Evolutionary conservation across 23 red algal genomes (phyloP).

Genomic region (Gracilariopsis chorda): DNA sequence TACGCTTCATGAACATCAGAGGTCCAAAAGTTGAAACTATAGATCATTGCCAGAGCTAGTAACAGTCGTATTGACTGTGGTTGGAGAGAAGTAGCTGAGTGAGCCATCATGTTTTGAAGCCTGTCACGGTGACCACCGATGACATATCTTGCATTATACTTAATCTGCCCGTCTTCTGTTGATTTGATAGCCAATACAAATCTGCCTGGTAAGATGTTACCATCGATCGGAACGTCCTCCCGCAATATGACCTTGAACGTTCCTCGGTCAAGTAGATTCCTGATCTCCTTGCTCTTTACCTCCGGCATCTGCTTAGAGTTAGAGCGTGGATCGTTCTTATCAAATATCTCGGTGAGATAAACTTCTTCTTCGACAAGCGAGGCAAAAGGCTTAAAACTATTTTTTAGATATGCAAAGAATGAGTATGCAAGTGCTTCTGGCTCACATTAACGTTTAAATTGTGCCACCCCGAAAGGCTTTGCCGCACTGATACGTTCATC

Average conservation of each 20-base stretch:
- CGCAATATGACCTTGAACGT: background rate
- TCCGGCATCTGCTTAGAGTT: background rate
- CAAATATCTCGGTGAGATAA: slow-evolving; percentile 11
- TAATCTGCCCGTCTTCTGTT: background rate
- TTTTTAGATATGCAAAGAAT: background rate
- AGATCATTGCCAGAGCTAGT: background rate
- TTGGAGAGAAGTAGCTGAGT: background rate
- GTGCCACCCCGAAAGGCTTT: background rate
- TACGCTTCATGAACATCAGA: slow-evolving; percentile 19
- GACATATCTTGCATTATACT: slow-evolving; percentile 25
- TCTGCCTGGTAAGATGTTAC: slow-evolving; percentile 27
- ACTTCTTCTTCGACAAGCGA: background rate
- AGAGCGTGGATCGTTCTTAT: background rate
- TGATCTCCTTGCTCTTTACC: slow-evolving; percentile 9
- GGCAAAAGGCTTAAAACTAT: background rate
- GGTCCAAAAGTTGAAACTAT: slow-evolving; percentile 15
- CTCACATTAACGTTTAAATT: background rate
- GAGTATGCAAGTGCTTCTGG: background rate
- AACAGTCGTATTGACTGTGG: background rate
- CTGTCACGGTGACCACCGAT: slow-evolving; percentile 37
- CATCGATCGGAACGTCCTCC: slow-evolving; percentile 19
- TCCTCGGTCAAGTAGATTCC: background rate
- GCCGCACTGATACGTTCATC: background rate
- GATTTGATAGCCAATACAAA: slow-evolving; percentile 22
- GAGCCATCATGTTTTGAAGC: slow-evolving; percentile 4